Evolutionary conservation across 2,329 filamentous ascomycete genomes (phyloP), one percentile per base, ranked within the genome.

Genomic region (Ophiostoma ulmi): DNA sequence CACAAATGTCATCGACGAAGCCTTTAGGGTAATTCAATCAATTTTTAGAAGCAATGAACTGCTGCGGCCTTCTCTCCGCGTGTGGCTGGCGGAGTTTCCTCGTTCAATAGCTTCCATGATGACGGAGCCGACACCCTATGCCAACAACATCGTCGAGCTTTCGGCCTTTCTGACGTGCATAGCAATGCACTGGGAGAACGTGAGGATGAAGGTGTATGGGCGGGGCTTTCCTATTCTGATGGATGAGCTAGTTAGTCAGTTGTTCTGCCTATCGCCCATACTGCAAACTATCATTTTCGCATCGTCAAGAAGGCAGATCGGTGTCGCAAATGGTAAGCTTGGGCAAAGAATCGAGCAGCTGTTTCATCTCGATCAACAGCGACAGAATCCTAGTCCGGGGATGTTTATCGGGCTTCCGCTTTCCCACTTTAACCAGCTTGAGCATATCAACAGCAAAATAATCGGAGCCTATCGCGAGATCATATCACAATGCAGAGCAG

Each of bases 41-140:
- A 36, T 63, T 14, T 63, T 63, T 5, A 35, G 20, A 26, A 31
- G 26, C 58, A 63, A 63, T 63, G 26, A 63, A 26, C 26, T 63
- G 58, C 14, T 63, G 26, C 22, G 58, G 58, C 58, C 58, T 14
- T 69, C 5, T 64, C 67, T 72, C 48, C 70, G 72, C 2, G 67
- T 72, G 5, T 73, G 1, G 35, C 80, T n/a, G 78, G 81, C 64
- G 69, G 68, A 2, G n/a, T 84, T 84, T 22, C 82, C 83, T 3
- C 70, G 63, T 1, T 66, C 72, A 5, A 36, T 64, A 2, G 8
- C 5, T 11, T 38, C 17, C 35, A 64, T 64, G 63, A 65, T 65
- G 63, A 5, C 35, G 3, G 63, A 39, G 8, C 35, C 6, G 35
- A 26, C 35, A 14, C 63, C 63, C 13, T 36, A 65, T 22, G n/a